Conservation (phyloP, 345 rosid species). For the Pistacia vera region DNA sequence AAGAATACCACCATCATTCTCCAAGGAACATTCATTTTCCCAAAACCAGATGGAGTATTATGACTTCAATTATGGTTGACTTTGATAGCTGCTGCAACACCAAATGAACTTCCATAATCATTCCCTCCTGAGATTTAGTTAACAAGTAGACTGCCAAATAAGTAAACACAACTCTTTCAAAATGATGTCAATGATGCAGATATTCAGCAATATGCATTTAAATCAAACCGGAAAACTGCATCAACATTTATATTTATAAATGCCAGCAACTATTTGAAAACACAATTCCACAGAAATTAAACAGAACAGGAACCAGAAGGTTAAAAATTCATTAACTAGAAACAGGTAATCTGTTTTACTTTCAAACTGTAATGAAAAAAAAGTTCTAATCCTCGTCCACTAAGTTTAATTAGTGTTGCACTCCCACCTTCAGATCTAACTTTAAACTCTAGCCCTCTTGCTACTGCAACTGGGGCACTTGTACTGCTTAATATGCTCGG, state of each 20-base stretch:
- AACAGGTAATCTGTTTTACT: conserved; percentile 38
- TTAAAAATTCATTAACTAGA: conserved; percentile 30
- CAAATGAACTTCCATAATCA: neutral
- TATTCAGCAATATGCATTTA: neutral
- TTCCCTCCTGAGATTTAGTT: neutral
- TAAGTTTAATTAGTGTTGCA: conserved; percentile 27
- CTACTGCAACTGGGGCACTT: conserved; percentile 96
- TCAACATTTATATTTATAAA: conserved; percentile 23
- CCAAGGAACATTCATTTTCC: no score
- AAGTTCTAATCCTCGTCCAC: conserved; percentile 41
- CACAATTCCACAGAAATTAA: conserved; percentile 30
- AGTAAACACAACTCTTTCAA: neutral
- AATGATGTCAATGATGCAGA: neutral
- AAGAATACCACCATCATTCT: no score
- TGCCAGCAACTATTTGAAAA: conserved; percentile 21
- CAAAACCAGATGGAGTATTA: no score
- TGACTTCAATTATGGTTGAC: neutral
- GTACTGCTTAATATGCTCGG: conserved; percentile 98
- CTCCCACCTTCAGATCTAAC: conserved; percentile 29
- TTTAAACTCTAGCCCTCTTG: conserved; percentile 90
- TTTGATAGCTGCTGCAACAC: neutral
- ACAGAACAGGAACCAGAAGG: conserved; percentile 31
- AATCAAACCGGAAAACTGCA: conserved; percentile 20
- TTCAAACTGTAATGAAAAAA: conserved; percentile 34
- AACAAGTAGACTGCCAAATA: neutral